Percentiles rank a stretch among this genome's conserved stretches.
phyloP scores from a whole-genome alignment of 805 yeast genomes.

The Metschnikowia peoriensis region DNA sequence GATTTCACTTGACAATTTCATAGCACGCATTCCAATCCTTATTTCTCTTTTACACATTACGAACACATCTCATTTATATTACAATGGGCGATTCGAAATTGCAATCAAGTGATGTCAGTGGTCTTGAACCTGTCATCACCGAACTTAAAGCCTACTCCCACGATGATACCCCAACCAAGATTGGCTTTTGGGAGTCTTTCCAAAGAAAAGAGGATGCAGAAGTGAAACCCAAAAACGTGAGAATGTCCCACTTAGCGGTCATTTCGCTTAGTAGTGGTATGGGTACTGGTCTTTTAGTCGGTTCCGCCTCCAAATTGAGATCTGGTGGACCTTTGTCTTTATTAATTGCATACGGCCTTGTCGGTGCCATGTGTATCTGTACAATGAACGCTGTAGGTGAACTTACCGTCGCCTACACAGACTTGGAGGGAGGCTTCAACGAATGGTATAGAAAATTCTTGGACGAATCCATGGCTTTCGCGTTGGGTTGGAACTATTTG shows the following conservation, averaged over 20 bases:
- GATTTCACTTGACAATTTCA: no score
- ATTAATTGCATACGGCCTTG: slow-evolving; percentile 23
- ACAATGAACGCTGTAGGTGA: slow-evolving; percentile 46
- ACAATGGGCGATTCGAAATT: background rate
- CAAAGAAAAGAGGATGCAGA: slow-evolving; percentile 11
- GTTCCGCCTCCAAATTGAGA: slow-evolving; percentile 29
- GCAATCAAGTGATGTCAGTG: background rate
- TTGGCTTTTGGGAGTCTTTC: slow-evolving; percentile 17
- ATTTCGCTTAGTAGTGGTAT: slow-evolving; percentile 37
- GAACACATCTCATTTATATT: background rate
- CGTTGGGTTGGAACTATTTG: slow-evolving; percentile 38
- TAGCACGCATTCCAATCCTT: background rate
- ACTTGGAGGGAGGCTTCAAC: slow-evolving; percentile 40
- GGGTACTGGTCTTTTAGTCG: slow-evolving; percentile 44
- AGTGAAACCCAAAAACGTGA: slow-evolving; percentile 12
- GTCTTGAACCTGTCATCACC: slow-evolving; percentile 15
- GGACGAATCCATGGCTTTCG: slow-evolving; percentile 37
- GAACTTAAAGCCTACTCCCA: slow-evolving; percentile 10
- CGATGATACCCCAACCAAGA: slow-evolving; percentile 1
- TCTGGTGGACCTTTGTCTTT: slow-evolving; percentile 25
- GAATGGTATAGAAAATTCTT: slow-evolving; percentile 28
- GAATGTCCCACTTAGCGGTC: slow-evolving; percentile 27
- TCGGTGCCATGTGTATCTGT: slow-evolving; percentile 25
- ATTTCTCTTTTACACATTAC: background rate
- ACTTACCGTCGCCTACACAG: slow-evolving; percentile 57